Conservation (phyloP, 2,329 filamentous ascomycete genomes). For the Talaromyces pinophilus region DNA sequence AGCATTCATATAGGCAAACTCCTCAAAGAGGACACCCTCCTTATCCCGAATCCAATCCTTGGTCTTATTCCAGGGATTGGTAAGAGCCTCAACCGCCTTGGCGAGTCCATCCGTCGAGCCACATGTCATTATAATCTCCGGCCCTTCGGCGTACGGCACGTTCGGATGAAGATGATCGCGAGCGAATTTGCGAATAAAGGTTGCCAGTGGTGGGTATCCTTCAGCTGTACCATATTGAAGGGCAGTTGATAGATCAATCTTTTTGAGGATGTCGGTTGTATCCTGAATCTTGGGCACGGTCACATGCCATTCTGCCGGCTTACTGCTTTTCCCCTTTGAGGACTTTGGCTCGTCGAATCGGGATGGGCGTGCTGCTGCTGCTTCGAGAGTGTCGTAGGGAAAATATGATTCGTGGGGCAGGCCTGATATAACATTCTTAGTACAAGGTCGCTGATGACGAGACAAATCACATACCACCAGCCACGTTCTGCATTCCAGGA, state of each 20-base stretch:
- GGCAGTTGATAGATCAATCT: constrained; percentile 78
- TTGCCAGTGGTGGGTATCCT: constrained; percentile 76
- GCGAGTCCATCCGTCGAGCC: constrained; percentile 83
- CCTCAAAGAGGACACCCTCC: constrained; percentile 77
- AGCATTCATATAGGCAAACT: constrained; percentile 78
- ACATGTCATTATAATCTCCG: constrained; percentile 76
- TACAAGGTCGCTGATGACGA: not conserved
- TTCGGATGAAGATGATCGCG: constrained; percentile 76
- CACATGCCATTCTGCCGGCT: constrained; percentile 55
- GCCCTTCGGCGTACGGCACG: constrained; percentile 73
- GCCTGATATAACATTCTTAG: constrained; percentile 51
- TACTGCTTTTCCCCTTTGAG: constrained; percentile 36
- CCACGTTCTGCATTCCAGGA: constrained; percentile 62
- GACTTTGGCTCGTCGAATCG: constrained; percentile 66
- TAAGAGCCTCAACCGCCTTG: constrained; percentile 75
- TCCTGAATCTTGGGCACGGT: constrained; percentile 69
- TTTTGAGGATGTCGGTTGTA: constrained; percentile 61
- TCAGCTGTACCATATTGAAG: constrained; percentile 84
- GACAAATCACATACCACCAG: constrained; percentile 51
- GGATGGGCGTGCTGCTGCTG: constrained; percentile 71
- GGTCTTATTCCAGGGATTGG: constrained; percentile 71
- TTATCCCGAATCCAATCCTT: constrained; percentile 67
- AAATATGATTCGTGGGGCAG: constrained; percentile 81
- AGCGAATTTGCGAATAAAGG: constrained; percentile 77
- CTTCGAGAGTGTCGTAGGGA: constrained; percentile 87